Conservation (phyloP, 2,329 filamentous ascomycete genomes). For the Epichloe sibirici region DNA sequence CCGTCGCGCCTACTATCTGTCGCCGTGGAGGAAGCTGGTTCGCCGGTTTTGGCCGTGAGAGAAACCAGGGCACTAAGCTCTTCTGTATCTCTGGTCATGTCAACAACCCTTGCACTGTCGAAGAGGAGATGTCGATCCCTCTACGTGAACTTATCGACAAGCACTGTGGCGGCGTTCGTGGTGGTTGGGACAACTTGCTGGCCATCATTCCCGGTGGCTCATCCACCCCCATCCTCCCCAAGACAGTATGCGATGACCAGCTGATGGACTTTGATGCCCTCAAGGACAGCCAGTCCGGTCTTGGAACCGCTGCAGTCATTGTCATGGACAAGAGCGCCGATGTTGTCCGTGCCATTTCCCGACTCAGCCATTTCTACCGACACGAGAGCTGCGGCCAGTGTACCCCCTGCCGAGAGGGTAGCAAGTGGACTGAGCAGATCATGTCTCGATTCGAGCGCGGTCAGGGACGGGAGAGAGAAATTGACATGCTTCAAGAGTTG, state of each 20-base stretch:
- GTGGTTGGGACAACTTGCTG: constrained; percentile 95
- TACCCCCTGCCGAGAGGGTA: constrained; percentile 97
- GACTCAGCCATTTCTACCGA: constrained; percentile 92
- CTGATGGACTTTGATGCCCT: constrained; percentile 98
- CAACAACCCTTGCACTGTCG: constrained; percentile 95
- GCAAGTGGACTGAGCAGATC: constrained; percentile 98
- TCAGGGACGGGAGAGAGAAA: constrained; percentile 77
- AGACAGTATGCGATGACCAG: constrained; percentile 81
- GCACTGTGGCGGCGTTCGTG: constrained; percentile 92
- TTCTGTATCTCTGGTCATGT: constrained; percentile 98
- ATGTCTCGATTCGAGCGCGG: constrained; percentile 95
- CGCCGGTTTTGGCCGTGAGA: constrained; percentile 82
- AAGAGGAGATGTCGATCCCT: constrained; percentile 98
- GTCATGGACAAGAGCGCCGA: constrained; percentile 99
- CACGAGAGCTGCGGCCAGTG: constrained; percentile 98
- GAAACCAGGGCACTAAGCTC: constrained; percentile 94
- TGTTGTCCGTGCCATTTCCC: constrained; percentile 84
- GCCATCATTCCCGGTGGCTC: constrained; percentile 94
- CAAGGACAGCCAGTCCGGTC: constrained; percentile 94
- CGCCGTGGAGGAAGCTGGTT: constrained; percentile 91
- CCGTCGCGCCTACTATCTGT: constrained; percentile 90
- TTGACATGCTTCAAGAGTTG: constrained; percentile 98
- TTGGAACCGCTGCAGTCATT: constrained; percentile 93
- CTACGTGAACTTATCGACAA: constrained; percentile 93
- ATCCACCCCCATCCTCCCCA: constrained; percentile 90